Percentiles rank a stretch among this genome's conserved stretches.
Conservation (phyloP, 2,329 filamentous ascomycete genomes). For the Fusarium sp. region DNA sequence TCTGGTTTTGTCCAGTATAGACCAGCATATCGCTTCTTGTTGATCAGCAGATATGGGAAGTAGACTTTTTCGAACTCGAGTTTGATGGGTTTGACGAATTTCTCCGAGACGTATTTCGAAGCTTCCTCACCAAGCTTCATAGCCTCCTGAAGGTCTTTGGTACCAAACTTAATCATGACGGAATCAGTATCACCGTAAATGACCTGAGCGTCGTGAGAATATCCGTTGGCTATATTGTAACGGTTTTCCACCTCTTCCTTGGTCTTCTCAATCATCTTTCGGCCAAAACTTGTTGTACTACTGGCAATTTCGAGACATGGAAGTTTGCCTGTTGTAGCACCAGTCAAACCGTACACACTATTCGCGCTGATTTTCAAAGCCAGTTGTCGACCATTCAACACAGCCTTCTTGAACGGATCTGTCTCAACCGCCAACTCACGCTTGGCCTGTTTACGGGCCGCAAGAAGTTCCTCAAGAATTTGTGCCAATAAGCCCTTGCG, state of each 20-base stretch:
- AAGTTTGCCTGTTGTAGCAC: conserved; percentile 93
- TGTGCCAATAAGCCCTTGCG: conserved; percentile 92
- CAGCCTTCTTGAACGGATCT: conserved; percentile 96
- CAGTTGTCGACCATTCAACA: conserved; percentile 95
- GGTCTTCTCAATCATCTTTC: conserved; percentile 98
- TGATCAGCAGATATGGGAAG: conserved; percentile 96
- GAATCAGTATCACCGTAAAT: conserved; percentile 99
- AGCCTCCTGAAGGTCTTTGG: conserved; percentile 81
- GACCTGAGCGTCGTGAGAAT: conserved; percentile 92
- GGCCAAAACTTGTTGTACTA: conserved; percentile 95
- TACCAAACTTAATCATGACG: conserved; percentile 99
- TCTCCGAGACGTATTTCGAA: conserved; percentile 83
- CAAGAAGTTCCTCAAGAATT: conserved; percentile 91
- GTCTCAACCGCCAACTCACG: conserved; percentile 87
- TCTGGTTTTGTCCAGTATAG: conserved; percentile 94
- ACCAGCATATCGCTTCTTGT: conserved; percentile 99
- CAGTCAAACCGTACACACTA: conserved; percentile 96
- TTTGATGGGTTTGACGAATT: conserved; percentile 97
- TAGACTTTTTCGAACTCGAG: conserved; percentile 99
- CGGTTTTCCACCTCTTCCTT: conserved; percentile 92
- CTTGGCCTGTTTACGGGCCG: conserved; percentile 95
- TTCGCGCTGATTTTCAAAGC: conserved; percentile 97
- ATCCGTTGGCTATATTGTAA: conserved; percentile 94
- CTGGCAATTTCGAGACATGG: conserved; percentile 95
- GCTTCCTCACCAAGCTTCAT: conserved; percentile 98